Conservation (phyloP, 1,284 basidiomycete genomes). For the Leccinum subatratum region DNA sequence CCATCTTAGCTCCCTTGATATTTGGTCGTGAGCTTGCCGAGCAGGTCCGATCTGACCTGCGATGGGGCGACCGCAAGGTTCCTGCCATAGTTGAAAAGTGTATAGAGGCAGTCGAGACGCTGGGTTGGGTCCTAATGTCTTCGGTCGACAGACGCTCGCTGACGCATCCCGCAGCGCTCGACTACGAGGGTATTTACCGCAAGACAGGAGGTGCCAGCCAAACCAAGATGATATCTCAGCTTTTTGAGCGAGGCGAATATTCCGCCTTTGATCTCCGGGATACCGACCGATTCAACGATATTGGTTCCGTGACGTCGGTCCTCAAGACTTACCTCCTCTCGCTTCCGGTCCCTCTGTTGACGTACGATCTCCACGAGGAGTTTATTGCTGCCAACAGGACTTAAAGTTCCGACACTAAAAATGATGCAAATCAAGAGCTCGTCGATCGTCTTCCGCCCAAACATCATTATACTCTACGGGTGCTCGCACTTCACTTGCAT, state of each 20-base stretch:
- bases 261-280: constrained; percentile 83
- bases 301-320: constrained; percentile 93
- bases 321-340: constrained; percentile 95
- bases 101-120: constrained; percentile 83
- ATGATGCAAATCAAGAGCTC: constrained; percentile 63
- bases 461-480: constrained; percentile 82
- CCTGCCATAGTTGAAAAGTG: constrained; percentile 95
- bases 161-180: constrained; percentile 53
- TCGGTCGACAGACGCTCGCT: not conserved
- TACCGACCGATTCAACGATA: constrained; percentile 90
- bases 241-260: constrained; percentile 93
- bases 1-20: constrained; percentile 71
- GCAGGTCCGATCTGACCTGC: constrained; percentile 74
- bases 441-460: constrained; percentile 77
- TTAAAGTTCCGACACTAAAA: constrained; percentile 63
- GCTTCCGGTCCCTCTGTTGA: constrained; percentile 86
- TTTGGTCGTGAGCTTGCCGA: constrained; percentile 85
- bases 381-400: constrained; percentile 75
- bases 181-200: constrained; percentile 94
- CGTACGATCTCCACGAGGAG: constrained; percentile 86
- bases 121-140: constrained; percentile 51
- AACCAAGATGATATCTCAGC: constrained; percentile 87
- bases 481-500: constrained; percentile 84
- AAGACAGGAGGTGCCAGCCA: constrained; percentile 93
- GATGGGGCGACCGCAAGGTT: constrained; percentile 57